These are phyloP conservation scores for Alternaria brassicicola DNA, from an alignment of 2,329 filamentous ascomycete genomes.

Conservation along the genomic window DNA sequence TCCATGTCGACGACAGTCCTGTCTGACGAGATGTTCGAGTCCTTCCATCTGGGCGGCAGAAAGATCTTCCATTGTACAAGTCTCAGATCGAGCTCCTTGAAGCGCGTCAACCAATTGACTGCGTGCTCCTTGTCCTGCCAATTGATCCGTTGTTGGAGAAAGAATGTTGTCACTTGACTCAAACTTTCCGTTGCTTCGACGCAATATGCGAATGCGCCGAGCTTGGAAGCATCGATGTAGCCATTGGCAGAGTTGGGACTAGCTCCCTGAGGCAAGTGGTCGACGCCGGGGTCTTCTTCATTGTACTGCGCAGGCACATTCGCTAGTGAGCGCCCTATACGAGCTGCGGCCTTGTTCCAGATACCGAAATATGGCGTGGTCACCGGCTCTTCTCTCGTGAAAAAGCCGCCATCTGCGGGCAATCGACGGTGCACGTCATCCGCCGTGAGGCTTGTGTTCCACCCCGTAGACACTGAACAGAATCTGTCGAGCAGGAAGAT, in stretches of 20 bases:
- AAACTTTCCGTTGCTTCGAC: slow-evolving; percentile 44
- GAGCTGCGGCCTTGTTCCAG: slow-evolving; percentile 45
- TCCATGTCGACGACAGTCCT: slow-evolving; percentile 41
- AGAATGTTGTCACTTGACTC: slow-evolving; percentile 45
- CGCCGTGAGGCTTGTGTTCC: slow-evolving; percentile 43
- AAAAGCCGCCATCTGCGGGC: slow-evolving; percentile 44
- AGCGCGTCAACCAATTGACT: slow-evolving; percentile 43
- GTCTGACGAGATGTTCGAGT: slow-evolving; percentile 42
- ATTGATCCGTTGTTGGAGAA: slow-evolving; percentile 43
- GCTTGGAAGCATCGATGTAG: slow-evolving; percentile 44
- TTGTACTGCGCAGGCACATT: slow-evolving; percentile 45
- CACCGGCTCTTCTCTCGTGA: slow-evolving; percentile 42
- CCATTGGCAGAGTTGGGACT: slow-evolving; percentile 41
- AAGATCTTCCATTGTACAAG: slow-evolving; percentile 46
- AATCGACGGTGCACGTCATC: slow-evolving; percentile 43
- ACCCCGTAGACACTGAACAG: slow-evolving; percentile 42
- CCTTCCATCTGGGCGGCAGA: slow-evolving; percentile 42
- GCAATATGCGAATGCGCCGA: slow-evolving; percentile 45
- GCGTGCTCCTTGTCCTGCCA: slow-evolving; percentile 46
- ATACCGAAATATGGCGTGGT: slow-evolving; percentile 44
- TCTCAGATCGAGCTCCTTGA: slow-evolving; percentile 44
- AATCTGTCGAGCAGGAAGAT: slow-evolving; percentile 45
- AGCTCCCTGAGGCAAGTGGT: slow-evolving; percentile 28
- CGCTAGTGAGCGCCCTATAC: slow-evolving; percentile 40
- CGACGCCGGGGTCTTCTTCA: slow-evolving; percentile 37